Evolutionary conservation across 768 basidiomycete genomes (phyloP), one percentile per base, ranked within the genome.

Genomic region (Kwoniella bestiolae): DNA sequence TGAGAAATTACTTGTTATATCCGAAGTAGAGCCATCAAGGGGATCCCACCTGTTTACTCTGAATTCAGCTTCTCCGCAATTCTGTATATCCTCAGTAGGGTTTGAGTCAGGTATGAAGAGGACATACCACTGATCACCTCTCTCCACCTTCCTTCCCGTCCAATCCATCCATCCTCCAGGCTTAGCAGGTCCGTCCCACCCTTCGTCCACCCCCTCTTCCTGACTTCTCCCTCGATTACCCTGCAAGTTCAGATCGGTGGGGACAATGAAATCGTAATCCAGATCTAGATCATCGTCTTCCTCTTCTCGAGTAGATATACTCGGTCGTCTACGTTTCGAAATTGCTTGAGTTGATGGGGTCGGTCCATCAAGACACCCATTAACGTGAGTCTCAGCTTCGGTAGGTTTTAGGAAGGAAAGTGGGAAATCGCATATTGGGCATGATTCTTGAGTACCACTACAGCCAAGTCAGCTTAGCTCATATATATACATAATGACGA

Each of bases 31-130:
- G 25, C 62, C 65, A 18, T 49, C 12, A 5, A 67, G 57, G 3
- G 76, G 71, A 66, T 75, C 74, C 79, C 79, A 80, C 76, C 76
- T 77, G 47, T 26, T 52, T 14, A 5, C 46, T 16, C 8, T 18
- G 12, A 0, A 41, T 41, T 18, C 11, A 14, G 38, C 38, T 41
- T 41, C 38, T 18, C 18, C 38, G 12, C 38, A 41, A n/a, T 41
- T 41, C 38, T 8, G 38, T 8, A 8, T 41, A 41, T 41, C 18
- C 18, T 41, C 38, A 18, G 18, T 18, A 18, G 8, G 8, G 8
- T 18, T 41, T 41, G 8, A 41, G 18, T 41, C 8, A 41, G 18
- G 38, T 41, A 41, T 28, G 8, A 8, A 21, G 26, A 25, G 7
- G 49, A 63, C 73, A 51, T 41, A 77, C 76, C 76, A 79, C 26